Evolutionary conservation across 2,329 filamentous ascomycete species (phyloP).

Genomic region (Emergomyces pasteurianus): DNA sequence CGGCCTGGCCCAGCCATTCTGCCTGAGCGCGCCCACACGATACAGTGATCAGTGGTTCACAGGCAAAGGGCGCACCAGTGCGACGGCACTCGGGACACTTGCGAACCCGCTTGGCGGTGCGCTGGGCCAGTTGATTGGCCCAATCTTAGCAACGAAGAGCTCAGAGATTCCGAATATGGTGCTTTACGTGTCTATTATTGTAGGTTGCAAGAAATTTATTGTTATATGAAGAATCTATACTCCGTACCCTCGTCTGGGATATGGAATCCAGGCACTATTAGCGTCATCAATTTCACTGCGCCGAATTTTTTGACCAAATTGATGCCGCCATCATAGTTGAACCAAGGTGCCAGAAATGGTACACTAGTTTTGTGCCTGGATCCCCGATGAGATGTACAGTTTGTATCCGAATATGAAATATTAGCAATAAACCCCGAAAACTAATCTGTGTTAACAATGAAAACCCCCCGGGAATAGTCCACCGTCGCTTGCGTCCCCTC

Average conservation of each 20-base stretch:
- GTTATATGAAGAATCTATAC: too few species aligned
- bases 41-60: conserved; percentile 97
- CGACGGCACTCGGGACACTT: conserved; percentile 72
- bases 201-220: conserved; percentile 31
- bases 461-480: conserved; percentile 30
- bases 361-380: background rate
- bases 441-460: background rate
- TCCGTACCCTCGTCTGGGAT: background rate
- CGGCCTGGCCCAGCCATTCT: conserved; percentile 83
- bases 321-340: background rate
- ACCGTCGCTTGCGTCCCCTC: conserved; percentile 58
- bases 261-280: background rate
- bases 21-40: conserved; percentile 73
- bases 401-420: background rate
- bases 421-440: background rate
- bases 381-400: background rate
- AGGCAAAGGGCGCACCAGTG: conserved; percentile 66
- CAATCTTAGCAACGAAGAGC: conserved; percentile 55
- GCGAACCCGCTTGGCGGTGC: conserved; percentile 87
- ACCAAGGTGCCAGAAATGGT: background rate
- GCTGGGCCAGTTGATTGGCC: conserved; percentile 74
- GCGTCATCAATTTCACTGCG: background rate
- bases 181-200: conserved; percentile 72
- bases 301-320: background rate
- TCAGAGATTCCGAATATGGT: conserved; percentile 67